These are phyloP conservation scores for Alternaria gansuensis DNA, from an alignment of 2,329 filamentous ascomycete genomes.

Conservation along the genomic window DNA sequence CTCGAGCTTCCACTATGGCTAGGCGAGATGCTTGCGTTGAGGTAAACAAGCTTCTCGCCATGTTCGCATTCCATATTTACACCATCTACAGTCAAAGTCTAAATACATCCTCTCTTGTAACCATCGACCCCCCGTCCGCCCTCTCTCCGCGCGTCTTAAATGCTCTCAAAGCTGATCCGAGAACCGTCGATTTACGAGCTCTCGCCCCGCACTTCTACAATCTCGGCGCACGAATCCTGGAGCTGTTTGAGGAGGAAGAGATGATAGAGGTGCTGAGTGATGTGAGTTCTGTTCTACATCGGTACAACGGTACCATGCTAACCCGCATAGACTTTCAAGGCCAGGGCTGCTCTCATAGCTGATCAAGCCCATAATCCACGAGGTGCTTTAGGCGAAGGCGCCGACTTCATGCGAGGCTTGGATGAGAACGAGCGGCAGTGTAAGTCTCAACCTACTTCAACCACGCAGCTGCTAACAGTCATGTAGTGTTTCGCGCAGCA, in stretches of 20 bases:
- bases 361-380: conserved; percentile 88
- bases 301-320: conserved; percentile 1
- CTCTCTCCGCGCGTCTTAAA: conserved; percentile 83
- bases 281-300: conserved; percentile 36
- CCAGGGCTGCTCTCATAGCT: conserved; percentile 80
- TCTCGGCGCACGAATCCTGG: conserved; percentile 83
- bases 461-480: conserved; percentile 13
- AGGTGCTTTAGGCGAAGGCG: conserved; percentile 70
- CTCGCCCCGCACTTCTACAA: conserved; percentile 89
- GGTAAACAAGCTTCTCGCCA: conserved; percentile 46
- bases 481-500: conserved; percentile 58
- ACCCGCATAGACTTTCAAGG: conserved; percentile 73
- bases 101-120: conserved; percentile 60
- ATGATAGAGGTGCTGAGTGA: conserved; percentile 68
- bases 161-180: conserved; percentile 88
- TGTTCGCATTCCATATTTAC: conserved; percentile 17
- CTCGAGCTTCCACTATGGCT: conserved; percentile 92
- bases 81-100: conserved; percentile 39
- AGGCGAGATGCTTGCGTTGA: conserved; percentile 88
- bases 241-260: conserved; percentile 90
- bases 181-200: conserved; percentile 82
- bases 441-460: conserved; percentile 47
- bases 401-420: conserved; percentile 85
- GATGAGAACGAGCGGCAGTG: conserved; percentile 86
- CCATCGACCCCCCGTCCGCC: conserved; percentile 80